phyloP scores from a whole-genome alignment of 2,329 filamentous ascomycete species.

The Botrytis cinerea region DNA sequence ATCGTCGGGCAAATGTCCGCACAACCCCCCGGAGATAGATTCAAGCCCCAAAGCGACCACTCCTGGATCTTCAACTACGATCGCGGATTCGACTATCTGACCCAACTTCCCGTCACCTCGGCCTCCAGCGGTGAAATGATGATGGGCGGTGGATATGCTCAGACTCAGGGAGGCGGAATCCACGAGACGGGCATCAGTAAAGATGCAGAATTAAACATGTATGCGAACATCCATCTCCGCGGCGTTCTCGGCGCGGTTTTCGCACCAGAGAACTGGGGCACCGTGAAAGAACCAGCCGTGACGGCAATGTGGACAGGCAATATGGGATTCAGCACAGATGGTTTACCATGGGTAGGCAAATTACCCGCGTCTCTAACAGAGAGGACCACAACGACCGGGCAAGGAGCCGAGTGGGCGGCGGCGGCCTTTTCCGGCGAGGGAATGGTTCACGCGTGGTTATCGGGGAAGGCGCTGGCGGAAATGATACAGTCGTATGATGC shows the following conservation, averaged over 20 bases:
- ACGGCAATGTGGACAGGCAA: conserved; percentile 37
- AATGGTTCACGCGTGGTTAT: conserved; percentile 39
- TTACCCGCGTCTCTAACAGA: not conserved
- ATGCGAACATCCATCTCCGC: conserved; percentile 8
- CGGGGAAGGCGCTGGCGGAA: conserved; percentile 45
- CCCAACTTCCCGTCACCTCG: conserved; percentile 4
- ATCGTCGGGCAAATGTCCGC: conserved; percentile 45
- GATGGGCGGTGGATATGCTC: conserved; percentile 12
- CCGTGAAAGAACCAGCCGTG: conserved; percentile 43
- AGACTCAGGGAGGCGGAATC: not conserved
- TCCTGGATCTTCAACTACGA: conserved; percentile 22
- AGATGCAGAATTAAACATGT: conserved; percentile 4
- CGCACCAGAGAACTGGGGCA: conserved; percentile 49
- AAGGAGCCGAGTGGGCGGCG: conserved; percentile 6
- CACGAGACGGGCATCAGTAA: not conserved
- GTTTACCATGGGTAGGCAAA: conserved; percentile 5
- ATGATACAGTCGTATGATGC: conserved; percentile 43
- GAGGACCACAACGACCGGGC: not conserved
- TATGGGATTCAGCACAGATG: conserved; percentile 19
- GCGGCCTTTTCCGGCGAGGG: conserved; percentile 16
- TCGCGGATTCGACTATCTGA: conserved; percentile 15
- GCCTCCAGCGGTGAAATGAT: conserved; percentile 10
- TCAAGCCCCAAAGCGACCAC: conserved; percentile 16
- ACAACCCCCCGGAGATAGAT: conserved; percentile 2
- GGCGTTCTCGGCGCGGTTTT: not conserved